Conservation (phyloP, 345 rosid species). For the Noccaea bulbosa region DNA sequence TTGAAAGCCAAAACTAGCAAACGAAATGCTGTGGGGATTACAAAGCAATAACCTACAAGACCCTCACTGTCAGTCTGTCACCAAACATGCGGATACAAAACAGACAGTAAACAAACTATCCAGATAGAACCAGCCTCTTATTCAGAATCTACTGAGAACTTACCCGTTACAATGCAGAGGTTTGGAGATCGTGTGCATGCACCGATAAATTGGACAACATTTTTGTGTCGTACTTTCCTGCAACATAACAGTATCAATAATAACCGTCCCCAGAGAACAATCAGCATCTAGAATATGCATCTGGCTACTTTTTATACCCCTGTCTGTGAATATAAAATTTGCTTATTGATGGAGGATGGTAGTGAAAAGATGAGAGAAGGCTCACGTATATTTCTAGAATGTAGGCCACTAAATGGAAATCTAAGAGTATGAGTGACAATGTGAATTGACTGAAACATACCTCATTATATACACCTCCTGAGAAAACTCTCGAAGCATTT, state of each 20-base stretch:
- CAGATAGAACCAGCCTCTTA: not conserved
- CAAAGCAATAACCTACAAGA: conserved; percentile 22
- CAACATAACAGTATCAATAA: conserved; percentile 36
- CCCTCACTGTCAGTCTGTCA: conserved; percentile 23
- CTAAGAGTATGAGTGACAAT: conserved; percentile 4
- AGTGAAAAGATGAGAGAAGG: not conserved
- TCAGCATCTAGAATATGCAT: conserved; percentile 12
- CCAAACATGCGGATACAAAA: conserved; percentile 7
- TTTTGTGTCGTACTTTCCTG: conserved; percentile 95
- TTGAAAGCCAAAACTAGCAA: conserved; percentile 30
- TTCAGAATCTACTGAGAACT: conserved; percentile 26
- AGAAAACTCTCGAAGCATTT: conserved; percentile 82
- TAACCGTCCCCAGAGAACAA: not conserved
- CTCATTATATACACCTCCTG: conserved; percentile 98
- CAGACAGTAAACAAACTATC: not conserved
- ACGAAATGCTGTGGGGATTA: conserved; percentile 27
- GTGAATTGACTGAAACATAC: conserved; percentile 48
- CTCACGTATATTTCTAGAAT: not conserved
- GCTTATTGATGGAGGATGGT: not conserved
- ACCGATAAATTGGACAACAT: conserved; percentile 96
- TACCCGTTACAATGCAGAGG: conserved; percentile 93
- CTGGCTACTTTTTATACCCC: conserved; percentile 12
- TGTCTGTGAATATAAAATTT: not conserved
- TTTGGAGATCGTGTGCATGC: conserved; percentile 89
- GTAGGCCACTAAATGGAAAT: not conserved